phyloP scores from a whole-genome alignment of 768 basidiomycete species.

The Udeniomyces megalosporus region DNA sequence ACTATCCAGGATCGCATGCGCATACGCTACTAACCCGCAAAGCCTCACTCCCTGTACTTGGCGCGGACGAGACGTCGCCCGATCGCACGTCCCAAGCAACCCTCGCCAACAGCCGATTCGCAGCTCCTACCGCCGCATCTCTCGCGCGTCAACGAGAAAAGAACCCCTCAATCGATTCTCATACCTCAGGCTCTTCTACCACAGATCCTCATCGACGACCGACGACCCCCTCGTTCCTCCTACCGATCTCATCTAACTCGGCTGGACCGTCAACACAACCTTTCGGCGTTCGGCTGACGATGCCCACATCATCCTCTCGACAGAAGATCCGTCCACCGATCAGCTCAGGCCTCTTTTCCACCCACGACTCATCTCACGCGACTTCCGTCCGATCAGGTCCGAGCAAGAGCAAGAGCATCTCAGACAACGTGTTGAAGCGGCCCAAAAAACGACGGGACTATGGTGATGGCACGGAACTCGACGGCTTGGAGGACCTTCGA shows the following conservation, averaged over 20 bases:
- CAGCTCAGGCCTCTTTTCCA: neutral
- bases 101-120: neutral
- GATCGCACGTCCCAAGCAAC: neutral
- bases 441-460: slow-evolving; percentile 21
- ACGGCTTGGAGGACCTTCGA: slow-evolving; percentile 70
- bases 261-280: neutral
- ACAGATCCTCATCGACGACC: neutral
- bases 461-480: slow-evolving; percentile 63
- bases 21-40: slow-evolving; percentile 5
- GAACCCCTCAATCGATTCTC: neutral
- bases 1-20: slow-evolving; percentile 9
- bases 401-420: no score
- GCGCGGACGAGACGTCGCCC: neutral
- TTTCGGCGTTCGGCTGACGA: slow-evolving; percentile 3
- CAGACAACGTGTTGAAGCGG: neutral
- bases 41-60: slow-evolving; percentile 3
- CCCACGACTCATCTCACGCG: neutral
- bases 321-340: slow-evolving; percentile 1
- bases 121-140: slow-evolving; percentile 6
- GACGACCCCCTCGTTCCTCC: neutral
- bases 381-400: no score
- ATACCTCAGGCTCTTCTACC: neutral
- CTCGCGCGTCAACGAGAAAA: slow-evolving; percentile 11
- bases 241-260: neutral
- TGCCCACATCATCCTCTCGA: slow-evolving; percentile 11